phyloP scores from a whole-genome alignment of 106 monocot species.

The Apostasia shenzhenica region DNA sequence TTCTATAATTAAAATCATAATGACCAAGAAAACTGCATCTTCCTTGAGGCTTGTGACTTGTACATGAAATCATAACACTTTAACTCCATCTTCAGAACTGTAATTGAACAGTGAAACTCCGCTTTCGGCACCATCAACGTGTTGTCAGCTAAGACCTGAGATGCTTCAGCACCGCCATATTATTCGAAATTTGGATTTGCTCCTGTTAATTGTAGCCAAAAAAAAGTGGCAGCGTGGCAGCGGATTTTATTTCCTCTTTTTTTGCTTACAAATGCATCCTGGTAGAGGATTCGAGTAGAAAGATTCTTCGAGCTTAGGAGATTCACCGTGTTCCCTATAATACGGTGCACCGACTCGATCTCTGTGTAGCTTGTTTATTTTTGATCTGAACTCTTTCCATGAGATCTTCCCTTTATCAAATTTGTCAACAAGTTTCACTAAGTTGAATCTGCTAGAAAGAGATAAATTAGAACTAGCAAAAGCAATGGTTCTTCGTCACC shows the following conservation, averaged over 20 bases:
- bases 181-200: background rate
- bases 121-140: too few relatives aligned
- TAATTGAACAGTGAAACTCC: too few relatives aligned
- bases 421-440: slow-evolving; percentile 67
- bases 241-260: background rate
- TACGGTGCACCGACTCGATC: slow-evolving; percentile 71
- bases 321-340: slow-evolving; percentile 67
- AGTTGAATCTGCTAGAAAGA: slow-evolving; percentile 46
- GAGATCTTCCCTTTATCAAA: slow-evolving; percentile 63
- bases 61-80: too few relatives aligned
- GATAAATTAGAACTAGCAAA: too few relatives aligned
- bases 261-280: slow-evolving; percentile 77
- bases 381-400: slow-evolving; percentile 80
- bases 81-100: too few relatives aligned
- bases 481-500: too few relatives aligned
- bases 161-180: too few relatives aligned
- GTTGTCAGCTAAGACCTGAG: too few relatives aligned
- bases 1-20: too few relatives aligned
- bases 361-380: slow-evolving; percentile 64
- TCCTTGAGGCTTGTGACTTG: too few relatives aligned
- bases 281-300: slow-evolving; percentile 89
- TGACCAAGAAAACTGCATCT: too few relatives aligned
- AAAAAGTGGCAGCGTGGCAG: background rate
- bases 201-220: too few relatives aligned
- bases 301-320: slow-evolving; percentile 88